Base-by-base conservation (phyloP, 371 early-diverging fungal genomes). In the Funneliformis caledonium region DNA sequence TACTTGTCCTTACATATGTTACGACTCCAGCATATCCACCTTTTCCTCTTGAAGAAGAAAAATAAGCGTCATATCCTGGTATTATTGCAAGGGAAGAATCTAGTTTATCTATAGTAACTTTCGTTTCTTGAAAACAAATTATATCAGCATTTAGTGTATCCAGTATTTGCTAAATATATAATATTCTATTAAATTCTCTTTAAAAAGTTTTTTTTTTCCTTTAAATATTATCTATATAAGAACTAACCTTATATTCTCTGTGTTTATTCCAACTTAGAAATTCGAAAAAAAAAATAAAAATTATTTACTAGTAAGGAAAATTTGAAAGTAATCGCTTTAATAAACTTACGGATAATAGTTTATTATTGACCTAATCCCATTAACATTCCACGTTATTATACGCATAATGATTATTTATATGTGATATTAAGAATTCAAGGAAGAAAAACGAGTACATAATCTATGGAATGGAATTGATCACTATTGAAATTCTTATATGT, bases 71-170 rank as follows among this genome's bases (percentile, higher is more conserved):
- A 82, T 91, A 95, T 1, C 94, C 94, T 5, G 91, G 89, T 0
- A 93, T 88, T n/a, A 93, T 48, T 1, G 92, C 94, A 65, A 93
- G 80, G 14, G 91, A 90, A 33, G 89, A 72, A 19, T 91, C 88
- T 7, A 93, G 65, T 76, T 89, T 88, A 1, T 87, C 82, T 6
- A 92, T 85, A 12, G 90, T 87, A 56, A 92, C 88, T 86, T 95
- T 95, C 72, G 91, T 89, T 85, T 96, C 97, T 83, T 96, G 97
- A 9, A 96, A 82, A 83, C 89, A 96, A 45, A 94, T 87, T 76
- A 96, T 93, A 82, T 95, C 95, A 4, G 92, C 90, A 42, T 85
- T 85, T 1, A 94, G 85, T 19, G 88, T 81, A 76, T 91, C 89
- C 8, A 93, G 82, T 14, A 94, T 91, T 92, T 80, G 12, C 19